Conservation (phyloP, 129 eudicot genomes). For the Pseudognaphalium luteoalbum region DNA sequence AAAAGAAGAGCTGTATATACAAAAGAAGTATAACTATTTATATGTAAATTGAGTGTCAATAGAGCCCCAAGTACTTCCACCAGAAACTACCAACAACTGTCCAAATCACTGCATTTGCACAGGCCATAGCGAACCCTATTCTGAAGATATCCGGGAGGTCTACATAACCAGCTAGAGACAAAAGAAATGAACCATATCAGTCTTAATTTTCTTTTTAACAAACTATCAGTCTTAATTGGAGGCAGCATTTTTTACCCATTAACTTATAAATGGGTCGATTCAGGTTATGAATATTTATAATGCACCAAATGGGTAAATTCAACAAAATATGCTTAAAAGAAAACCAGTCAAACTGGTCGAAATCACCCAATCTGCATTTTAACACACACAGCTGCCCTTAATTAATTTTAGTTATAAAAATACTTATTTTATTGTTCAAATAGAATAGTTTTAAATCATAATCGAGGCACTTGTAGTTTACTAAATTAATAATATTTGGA, state of each 20-base stretch:
- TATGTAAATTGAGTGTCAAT: slow-evolving; percentile 40
- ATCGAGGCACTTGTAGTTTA: neutral
- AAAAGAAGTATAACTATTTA: slow-evolving; percentile 17
- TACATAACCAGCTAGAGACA: slow-evolving; percentile 59
- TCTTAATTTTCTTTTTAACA: neutral
- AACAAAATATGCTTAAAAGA: neutral
- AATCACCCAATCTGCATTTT: neutral
- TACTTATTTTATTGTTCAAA: neutral
- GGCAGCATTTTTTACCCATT: neutral
- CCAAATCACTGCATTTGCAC: slow-evolving; percentile 52
- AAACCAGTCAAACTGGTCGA: neutral
- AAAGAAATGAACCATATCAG: slow-evolving; percentile 19
- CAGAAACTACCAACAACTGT: slow-evolving; percentile 56
- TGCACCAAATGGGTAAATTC: neutral
- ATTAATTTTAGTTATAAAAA: neutral
- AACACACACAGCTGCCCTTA: neutral
- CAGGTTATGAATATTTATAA: neutral
- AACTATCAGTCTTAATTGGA: slow-evolving; percentile 17
- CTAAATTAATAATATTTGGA: neutral
- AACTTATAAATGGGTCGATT: neutral
- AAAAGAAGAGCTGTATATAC: slow-evolving; percentile 13
- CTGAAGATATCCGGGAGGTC: slow-evolving; percentile 67
- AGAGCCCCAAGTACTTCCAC: slow-evolving; percentile 79
- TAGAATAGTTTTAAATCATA: neutral
- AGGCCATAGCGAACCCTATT: slow-evolving; percentile 58